Percentiles rank a stretch among this genome's conserved stretches.
Conservation (phyloP, 2,329 filamentous ascomycete species). For the Epichloe festucae region DNA sequence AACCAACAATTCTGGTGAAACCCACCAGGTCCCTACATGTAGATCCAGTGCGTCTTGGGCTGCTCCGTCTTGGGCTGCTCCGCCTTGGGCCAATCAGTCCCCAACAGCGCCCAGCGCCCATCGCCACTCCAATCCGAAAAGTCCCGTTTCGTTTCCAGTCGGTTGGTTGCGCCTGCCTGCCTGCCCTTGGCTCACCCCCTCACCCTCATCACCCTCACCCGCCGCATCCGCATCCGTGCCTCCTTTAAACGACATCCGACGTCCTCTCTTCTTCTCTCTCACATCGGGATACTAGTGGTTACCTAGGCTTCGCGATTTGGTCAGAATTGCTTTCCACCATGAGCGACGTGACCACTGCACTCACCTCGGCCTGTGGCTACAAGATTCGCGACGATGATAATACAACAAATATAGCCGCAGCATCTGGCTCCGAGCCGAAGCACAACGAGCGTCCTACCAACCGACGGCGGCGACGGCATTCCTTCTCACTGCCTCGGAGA, state of each 20-base stretch:
- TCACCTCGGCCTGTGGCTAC: constrained; percentile 25
- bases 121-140: too few relatives aligned
- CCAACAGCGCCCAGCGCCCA: too few relatives aligned
- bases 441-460: constrained; percentile 15
- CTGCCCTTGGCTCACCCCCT: neutral
- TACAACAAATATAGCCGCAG: constrained; percentile 21
- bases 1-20: too few relatives aligned
- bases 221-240: neutral
- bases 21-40: too few relatives aligned
- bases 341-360: constrained; percentile 25
- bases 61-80: too few relatives aligned
- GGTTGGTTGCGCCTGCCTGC: too few relatives aligned
- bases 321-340: constrained; percentile 13
- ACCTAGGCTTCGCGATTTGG: neutral
- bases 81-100: too few relatives aligned
- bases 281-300: neutral
- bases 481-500: constrained; percentile 42
- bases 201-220: neutral
- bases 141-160: too few relatives aligned
- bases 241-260: neutral
- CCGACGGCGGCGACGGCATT: constrained; percentile 39
- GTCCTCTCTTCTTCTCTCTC: neutral
- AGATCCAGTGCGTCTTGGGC: too few relatives aligned
- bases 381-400: constrained; percentile 14
- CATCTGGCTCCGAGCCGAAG: constrained; percentile 28